Conservation (phyloP, 2,329 filamentous ascomycete genomes). For the Albophoma yamanashiensis region DNA sequence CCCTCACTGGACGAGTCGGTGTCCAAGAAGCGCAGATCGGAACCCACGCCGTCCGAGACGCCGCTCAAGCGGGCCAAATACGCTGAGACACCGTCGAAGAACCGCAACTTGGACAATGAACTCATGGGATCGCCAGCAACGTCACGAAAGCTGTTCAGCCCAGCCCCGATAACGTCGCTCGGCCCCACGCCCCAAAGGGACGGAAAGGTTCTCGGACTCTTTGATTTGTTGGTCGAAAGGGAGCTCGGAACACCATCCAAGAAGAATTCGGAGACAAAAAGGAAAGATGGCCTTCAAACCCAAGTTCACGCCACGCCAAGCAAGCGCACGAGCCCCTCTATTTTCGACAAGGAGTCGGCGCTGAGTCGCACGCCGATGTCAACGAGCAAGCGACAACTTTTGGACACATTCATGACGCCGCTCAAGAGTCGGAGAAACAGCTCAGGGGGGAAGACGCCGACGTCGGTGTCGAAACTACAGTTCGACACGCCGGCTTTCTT, state of each 20-base stretch:
- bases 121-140: conserved; percentile 44
- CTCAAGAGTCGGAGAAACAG: conserved; percentile 36
- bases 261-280: conserved; percentile 15
- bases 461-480: conserved; percentile 41
- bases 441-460: conserved; percentile 30
- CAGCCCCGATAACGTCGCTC: conserved; percentile 48
- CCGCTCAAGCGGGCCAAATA: conserved; percentile 41
- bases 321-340: conserved; percentile 24
- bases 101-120: conserved; percentile 25
- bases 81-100: conserved; percentile 35
- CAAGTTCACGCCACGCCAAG: conserved; percentile 33
- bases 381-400: conserved; percentile 47
- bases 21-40: conserved; percentile 29
- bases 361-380: conserved; percentile 41
- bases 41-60: conserved; percentile 26
- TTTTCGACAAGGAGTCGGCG: conserved; percentile 17
- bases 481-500: conserved; percentile 66
- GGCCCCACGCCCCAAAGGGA: conserved; percentile 75
- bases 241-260: conserved; percentile 39
- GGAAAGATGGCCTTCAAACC: conserved; percentile 1
- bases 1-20: conserved; percentile 18
- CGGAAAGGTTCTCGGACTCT: conserved; percentile 65
- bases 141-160: conserved; percentile 49
- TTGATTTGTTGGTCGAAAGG: conserved; percentile 53
- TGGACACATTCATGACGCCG: conserved; percentile 58